These are phyloP conservation scores for Nicotiana undulata DNA, from an alignment of 257 asterid species.

Conservation along the genomic window DNA sequence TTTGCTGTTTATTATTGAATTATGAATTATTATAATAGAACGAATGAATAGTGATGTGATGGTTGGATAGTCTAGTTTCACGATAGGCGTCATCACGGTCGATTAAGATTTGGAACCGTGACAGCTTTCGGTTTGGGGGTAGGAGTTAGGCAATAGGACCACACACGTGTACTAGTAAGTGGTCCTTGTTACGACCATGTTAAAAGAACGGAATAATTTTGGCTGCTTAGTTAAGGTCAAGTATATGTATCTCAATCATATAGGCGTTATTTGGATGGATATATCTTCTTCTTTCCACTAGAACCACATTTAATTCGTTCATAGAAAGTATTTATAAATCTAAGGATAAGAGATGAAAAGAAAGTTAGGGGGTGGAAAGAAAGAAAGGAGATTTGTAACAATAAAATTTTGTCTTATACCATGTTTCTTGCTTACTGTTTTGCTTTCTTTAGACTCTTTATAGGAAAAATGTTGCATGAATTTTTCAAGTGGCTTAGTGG, in stretches of 20 bases:
- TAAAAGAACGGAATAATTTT: slow-evolving; percentile 17
- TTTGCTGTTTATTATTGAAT: no score
- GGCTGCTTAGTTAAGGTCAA: slow-evolving; percentile 22
- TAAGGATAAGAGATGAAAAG: slow-evolving; percentile 20
- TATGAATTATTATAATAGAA: no score
- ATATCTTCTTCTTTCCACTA: slow-evolving; percentile 35
- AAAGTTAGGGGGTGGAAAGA: background rate
- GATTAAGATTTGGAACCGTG: no score
- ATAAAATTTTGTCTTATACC: slow-evolving; percentile 48
- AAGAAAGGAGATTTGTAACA: slow-evolving; percentile 16
- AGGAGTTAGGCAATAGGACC: slow-evolving; percentile 12
- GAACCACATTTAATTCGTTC: slow-evolving; percentile 1
- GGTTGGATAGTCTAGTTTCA: no score
- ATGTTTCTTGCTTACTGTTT: slow-evolving; percentile 38
- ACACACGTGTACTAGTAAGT: slow-evolving; percentile 30
- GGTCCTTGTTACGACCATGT: slow-evolving; percentile 19
- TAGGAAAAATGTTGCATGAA: slow-evolving; percentile 2
- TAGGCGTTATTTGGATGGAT: slow-evolving; percentile 50
- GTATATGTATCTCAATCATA: slow-evolving; percentile 55
- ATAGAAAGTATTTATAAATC: background rate
- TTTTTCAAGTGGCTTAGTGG: slow-evolving; percentile 28
- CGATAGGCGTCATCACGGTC: no score
- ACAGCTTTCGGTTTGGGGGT: slow-evolving; percentile 16
- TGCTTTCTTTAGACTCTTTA: slow-evolving; percentile 11
- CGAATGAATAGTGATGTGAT: no score